Evolutionary conservation across 208 protist species (phyloP).

Genomic region (Angomonas deanei): DNA sequence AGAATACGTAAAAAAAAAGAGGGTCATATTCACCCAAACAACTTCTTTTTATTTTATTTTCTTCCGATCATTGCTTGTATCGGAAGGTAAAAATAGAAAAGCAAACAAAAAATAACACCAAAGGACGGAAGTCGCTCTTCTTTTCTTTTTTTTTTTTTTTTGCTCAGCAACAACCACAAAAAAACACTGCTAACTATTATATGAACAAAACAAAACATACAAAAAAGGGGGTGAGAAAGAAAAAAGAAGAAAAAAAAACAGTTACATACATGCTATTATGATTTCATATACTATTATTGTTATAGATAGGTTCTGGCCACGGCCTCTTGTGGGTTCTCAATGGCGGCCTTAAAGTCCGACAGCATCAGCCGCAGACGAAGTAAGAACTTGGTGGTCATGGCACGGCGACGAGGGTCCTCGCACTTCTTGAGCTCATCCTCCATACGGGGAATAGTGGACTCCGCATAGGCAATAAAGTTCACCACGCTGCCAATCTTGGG

Average conservation of each 20-base stretch:
- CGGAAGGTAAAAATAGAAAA: slow-evolving; percentile 1
- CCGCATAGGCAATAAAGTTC: slow-evolving; percentile 43
- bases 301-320: slow-evolving; percentile 70
- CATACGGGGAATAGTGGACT: slow-evolving; percentile 38
- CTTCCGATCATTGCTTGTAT: not conserved
- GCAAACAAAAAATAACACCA: not conserved
- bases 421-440: slow-evolving; percentile 22
- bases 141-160: not conserved
- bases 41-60: no score
- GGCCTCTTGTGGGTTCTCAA: slow-evolving; percentile 39
- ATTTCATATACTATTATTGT: not conserved
- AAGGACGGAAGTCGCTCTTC: not conserved
- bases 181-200: not conserved
- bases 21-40: no score
- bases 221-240: slow-evolving; percentile 13
- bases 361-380: slow-evolving; percentile 56
- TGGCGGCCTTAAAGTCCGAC: slow-evolving; percentile 46
- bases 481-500: slow-evolving; percentile 50
- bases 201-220: slow-evolving; percentile 9
- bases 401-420: slow-evolving; percentile 26
- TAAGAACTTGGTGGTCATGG: slow-evolving; percentile 31
- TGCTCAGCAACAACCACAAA: not conserved
- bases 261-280: not conserved
- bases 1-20: no score
- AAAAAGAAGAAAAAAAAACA: slow-evolving; percentile 6